Evolutionary conservation across 345 rosid species (phyloP).

Genomic region (Corchorus olitorius): DNA sequence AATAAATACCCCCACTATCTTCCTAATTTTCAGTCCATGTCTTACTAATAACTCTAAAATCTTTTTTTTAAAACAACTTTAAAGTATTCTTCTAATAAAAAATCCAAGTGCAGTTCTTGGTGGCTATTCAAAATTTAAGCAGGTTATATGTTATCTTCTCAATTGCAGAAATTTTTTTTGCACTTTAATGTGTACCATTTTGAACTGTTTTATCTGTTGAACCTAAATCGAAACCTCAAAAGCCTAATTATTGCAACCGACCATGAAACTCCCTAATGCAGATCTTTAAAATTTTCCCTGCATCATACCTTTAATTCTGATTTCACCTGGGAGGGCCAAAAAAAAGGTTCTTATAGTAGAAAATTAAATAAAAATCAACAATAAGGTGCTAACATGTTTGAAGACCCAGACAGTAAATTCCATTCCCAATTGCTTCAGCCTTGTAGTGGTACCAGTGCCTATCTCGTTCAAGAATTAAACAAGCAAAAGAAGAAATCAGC

Average conservation of each 20-base stretch:
- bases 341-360: background rate
- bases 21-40: constrained; percentile 1
- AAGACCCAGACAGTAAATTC: constrained; percentile 99
- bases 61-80: background rate
- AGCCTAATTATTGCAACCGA: background rate
- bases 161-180: background rate
- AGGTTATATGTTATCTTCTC: background rate
- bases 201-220: constrained; percentile 5
- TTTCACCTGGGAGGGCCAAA: background rate
- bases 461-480: constrained; percentile 29
- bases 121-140: background rate
- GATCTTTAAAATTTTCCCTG: background rate
- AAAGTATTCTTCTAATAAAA: background rate
- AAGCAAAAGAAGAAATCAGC: constrained; percentile 20
- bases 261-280: background rate
- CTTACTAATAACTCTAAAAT: background rate
- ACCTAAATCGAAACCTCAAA: background rate
- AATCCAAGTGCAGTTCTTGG: background rate
- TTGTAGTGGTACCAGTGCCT: constrained; percentile 84
- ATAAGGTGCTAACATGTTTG: constrained; percentile 73
- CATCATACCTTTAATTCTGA: background rate
- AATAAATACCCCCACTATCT: background rate
- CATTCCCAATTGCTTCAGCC: constrained; percentile 97
- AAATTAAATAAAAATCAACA: constrained; percentile 24
- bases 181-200: background rate